Conservation (phyloP, 495 filamentous ascomycete species). For the Entonaema liquescens region DNA sequence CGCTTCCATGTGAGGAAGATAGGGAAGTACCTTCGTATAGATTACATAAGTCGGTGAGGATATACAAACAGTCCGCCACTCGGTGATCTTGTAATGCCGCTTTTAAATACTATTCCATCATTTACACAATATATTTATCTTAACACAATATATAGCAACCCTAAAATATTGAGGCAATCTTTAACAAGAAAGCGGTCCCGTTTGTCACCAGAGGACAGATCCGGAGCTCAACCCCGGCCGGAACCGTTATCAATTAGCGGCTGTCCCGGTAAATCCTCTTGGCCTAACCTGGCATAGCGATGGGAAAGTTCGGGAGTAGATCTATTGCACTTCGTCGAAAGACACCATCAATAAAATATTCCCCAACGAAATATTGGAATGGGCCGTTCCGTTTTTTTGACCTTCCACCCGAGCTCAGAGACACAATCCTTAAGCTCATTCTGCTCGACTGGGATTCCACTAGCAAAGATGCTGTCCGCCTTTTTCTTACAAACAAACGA, state of each 20-base stretch:
- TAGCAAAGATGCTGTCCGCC: conserved; percentile 19
- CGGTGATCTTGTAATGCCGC: neutral
- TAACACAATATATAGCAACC: neutral
- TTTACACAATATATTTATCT: neutral
- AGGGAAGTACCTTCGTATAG: neutral
- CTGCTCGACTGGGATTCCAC: conserved; percentile 21
- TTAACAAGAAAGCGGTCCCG: neutral
- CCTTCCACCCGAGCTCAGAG: conserved; percentile 42
- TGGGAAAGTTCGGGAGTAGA: conserved; percentile 38
- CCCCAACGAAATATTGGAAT: conserved; percentile 21
- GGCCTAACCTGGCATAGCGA: neutral
- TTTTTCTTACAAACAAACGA: conserved; percentile 36
- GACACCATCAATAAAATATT: neutral
- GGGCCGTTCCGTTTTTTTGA: conserved; percentile 44
- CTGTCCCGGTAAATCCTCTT: neutral
- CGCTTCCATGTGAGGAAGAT: no score
- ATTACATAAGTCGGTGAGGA: conserved; percentile 2
- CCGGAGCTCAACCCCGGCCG: neutral
- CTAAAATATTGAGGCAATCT: neutral
- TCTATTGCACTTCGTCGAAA: conserved; percentile 35
- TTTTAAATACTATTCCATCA: neutral
- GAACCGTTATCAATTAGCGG: neutral
- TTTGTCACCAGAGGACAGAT: neutral
- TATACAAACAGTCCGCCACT: neutral
- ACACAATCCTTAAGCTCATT: conserved; percentile 31